Evolutionary conservation across 768 basidiomycete genomes (phyloP).

Genomic region (Clitopilus hobsonii): DNA sequence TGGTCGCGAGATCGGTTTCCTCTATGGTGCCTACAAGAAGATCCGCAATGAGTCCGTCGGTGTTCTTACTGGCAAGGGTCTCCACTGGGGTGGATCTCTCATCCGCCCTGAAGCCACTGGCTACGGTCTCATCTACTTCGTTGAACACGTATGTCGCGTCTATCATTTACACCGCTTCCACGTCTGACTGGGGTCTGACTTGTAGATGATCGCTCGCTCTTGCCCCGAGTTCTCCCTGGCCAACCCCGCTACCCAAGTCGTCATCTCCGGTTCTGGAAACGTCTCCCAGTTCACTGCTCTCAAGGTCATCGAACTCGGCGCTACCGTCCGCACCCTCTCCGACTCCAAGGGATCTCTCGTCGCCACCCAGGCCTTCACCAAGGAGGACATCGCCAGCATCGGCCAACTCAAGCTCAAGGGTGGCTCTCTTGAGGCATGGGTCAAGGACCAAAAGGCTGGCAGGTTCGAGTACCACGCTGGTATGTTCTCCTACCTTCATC

Average conservation of each 20-base stretch:
- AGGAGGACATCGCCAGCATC: constrained; percentile 47
- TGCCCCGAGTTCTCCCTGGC: constrained; percentile 52
- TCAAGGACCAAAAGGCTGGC: constrained; percentile 21
- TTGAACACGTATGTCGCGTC: constrained; percentile 52
- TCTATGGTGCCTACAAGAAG: constrained; percentile 78
- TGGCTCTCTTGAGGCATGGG: constrained; percentile 35
- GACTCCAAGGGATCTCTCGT: constrained; percentile 72
- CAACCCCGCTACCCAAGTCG: constrained; percentile 43
- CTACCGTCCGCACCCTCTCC: constrained; percentile 64
- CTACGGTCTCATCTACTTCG: constrained; percentile 75
- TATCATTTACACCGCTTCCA: neutral
- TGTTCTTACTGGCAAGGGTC: constrained; percentile 70
- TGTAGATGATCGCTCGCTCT: constrained; percentile 51
- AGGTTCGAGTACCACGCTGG: constrained; percentile 49
- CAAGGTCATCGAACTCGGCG: constrained; percentile 75
- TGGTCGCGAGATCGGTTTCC: constrained; percentile 69
- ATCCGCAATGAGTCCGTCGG: constrained; percentile 65
- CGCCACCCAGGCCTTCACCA: constrained; percentile 52
- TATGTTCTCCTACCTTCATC: constrained; percentile 8
- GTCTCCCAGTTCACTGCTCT: constrained; percentile 74
- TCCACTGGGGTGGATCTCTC: constrained; percentile 65
- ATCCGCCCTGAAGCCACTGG: constrained; percentile 74
- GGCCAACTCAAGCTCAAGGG: constrained; percentile 52
- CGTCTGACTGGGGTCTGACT: neutral
- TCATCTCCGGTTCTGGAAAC: constrained; percentile 66